phyloP scores from a whole-genome alignment of 495 filamentous ascomycete genomes.

The Xylaria grammica region DNA sequence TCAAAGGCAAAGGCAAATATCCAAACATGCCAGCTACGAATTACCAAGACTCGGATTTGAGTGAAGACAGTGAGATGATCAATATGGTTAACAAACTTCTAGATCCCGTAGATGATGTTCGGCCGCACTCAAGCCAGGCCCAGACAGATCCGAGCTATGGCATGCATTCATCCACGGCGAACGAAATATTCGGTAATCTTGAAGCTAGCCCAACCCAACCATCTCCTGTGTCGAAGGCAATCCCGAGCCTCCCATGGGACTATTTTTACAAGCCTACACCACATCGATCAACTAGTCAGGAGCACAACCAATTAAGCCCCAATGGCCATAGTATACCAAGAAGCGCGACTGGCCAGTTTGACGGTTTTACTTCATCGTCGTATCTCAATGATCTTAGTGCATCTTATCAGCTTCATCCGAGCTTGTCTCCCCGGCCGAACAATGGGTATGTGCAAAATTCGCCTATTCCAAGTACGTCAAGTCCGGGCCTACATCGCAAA shows the following conservation, averaged over 20 bases:
- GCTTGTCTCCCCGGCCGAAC: slow-evolving; percentile 8
- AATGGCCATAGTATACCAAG: slow-evolving; percentile 32
- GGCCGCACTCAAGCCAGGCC: slow-evolving; percentile 31
- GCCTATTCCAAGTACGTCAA: slow-evolving; percentile 8
- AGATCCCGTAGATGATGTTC: slow-evolving; percentile 38
- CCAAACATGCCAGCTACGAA: slow-evolving; percentile 16
- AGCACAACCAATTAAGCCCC: slow-evolving; percentile 24
- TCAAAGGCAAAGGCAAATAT: slow-evolving; percentile 28
- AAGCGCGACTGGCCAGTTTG: slow-evolving; percentile 29
- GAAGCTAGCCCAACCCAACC: slow-evolving; percentile 33
- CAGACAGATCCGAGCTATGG: slow-evolving; percentile 43
- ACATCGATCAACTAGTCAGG: slow-evolving; percentile 29
- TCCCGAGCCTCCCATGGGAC: slow-evolving; percentile 50
- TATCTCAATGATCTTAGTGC: slow-evolving; percentile 30
- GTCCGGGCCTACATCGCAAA: slow-evolving; percentile 10
- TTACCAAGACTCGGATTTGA: slow-evolving; percentile 34
- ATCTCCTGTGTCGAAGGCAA: slow-evolving; percentile 44
- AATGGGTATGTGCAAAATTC: slow-evolving; percentile 11
- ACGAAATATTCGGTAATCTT: slow-evolving; percentile 40
- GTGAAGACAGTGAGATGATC: slow-evolving; percentile 41
- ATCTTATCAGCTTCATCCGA: slow-evolving; percentile 5
- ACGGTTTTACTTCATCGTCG: slow-evolving; percentile 26
- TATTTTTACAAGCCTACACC: slow-evolving; percentile 48
- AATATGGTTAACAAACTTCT: slow-evolving; percentile 51
- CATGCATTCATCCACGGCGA: slow-evolving; percentile 46